Evolutionary conservation across 192 early-diverging fungal species (phyloP), one percentile per base, ranked within the genome.

Genomic region (Coemansia sp.): DNA sequence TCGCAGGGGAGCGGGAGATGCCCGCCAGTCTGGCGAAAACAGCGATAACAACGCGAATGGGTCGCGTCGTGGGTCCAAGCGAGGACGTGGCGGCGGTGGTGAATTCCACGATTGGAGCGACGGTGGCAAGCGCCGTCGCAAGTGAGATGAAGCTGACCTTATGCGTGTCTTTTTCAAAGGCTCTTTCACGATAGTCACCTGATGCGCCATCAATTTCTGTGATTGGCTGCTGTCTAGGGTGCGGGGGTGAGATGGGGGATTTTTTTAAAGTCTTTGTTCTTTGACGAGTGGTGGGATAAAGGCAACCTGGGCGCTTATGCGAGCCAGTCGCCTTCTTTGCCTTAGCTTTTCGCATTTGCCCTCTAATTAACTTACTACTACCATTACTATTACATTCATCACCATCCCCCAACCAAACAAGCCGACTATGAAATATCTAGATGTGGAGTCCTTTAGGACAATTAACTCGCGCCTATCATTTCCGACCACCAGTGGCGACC

Each of bases 401-500:
- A 38, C 13, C 35, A 38, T 18, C 43, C 53, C 35, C 47, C 55
- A 41, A 32, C 34, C 40, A 12, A 20, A 29, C 39, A 49, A 40
- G 20, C 22, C n/a, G 11, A n/a, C 56, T 68, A 38, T 62, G 95
- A 97, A 97, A 82, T 97, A 92, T 59, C 88, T 97, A 52, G 92
- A 93, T 59, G 86, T 87, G 62, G 85, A 89, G 35, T 83, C 88
- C 13, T 86, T 99, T 61, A 93, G 94, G 62, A 82, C 86, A 53
- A 85, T 99, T 53, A 99, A 97, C 82, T 87, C 87, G 64, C 89
- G 84, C 9, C 87, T 99, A 24, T 86, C 87, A 38, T 97, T 90
- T 78, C 78, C 79, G 12, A 89, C 94, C 49, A 92, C 91, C 30
- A 86, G 91, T 27, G 83, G 87, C 43, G 95, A 99, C 78, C 89